phyloP scores from a whole-genome alignment of 768 basidiomycete genomes.

The Tulasnella sp. region DNA sequence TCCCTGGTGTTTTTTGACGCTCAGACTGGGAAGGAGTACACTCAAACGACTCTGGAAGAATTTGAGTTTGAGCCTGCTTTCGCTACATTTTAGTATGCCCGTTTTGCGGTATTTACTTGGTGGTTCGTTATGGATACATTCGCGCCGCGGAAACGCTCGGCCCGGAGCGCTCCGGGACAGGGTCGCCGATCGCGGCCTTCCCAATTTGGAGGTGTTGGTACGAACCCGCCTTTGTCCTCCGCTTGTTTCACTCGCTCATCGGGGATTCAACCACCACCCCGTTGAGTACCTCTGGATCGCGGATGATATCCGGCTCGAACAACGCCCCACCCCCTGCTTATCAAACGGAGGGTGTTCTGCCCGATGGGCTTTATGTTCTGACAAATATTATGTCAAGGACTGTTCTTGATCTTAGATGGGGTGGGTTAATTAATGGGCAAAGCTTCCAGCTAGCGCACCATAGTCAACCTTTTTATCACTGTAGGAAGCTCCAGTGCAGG shows the following conservation, averaged over 20 bases:
- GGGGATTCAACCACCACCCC: background rate
- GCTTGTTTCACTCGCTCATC: background rate
- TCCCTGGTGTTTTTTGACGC: conserved; percentile 1
- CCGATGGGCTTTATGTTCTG: background rate
- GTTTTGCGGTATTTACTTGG: no score
- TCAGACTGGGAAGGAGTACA: conserved; percentile 4
- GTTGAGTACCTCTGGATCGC: background rate
- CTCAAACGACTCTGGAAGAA: background rate
- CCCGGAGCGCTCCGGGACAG: no score
- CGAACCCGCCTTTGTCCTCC: background rate
- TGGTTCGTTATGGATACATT: no score
- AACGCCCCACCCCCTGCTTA: background rate
- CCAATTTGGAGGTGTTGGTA: background rate
- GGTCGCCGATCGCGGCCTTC: background rate
- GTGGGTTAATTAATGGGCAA: background rate
- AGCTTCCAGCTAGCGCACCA: background rate
- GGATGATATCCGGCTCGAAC: background rate
- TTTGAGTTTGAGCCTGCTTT: conserved; percentile 14
- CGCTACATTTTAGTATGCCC: background rate
- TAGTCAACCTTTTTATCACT: background rate
- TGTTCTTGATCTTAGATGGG: background rate
- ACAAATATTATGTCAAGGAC: background rate
- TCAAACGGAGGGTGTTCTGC: background rate
- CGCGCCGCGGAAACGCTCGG: no score
- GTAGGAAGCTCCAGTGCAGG: background rate